Base-by-base conservation (phyloP, 352 stramenopile genomes). In the Phytophthora hybrid region DNA sequence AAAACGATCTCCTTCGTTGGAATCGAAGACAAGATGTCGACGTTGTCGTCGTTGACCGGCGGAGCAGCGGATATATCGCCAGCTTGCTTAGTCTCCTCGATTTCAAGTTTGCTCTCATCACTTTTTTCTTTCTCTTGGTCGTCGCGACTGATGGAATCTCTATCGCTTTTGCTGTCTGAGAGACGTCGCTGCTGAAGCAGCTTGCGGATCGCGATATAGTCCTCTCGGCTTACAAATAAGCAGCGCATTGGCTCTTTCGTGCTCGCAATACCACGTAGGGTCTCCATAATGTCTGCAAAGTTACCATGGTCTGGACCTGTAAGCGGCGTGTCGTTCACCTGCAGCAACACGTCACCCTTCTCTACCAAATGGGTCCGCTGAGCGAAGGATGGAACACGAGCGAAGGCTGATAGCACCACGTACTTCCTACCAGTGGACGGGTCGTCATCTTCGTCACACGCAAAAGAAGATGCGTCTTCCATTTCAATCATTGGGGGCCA, bases 401-500 rank as follows among this genome's bases (percentile, higher is more conserved):
- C 55, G 63, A 96, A 96, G 8, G 84, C 85, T 6, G 85, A 87
- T 3, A 96, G 55, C 6, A 92, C 82, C 11, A 93, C 85, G 51
- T 94, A 91, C 51, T 83, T 90, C 16, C 81, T 82, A 5, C 69
- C 81, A 53, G 89, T 85, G 1, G 78, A 80, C 5, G 55, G 59
- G 37, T 44, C 37, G 11, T 80, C 73, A 16, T 80, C 73, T 52
- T 93, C 87, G 61, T 92, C 84, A 34, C 90, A 73, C 3, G 69
- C 63, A 39, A 80, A 78, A 1, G 76, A 78, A 11, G 71, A 77
- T 8, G 70, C 83, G 18, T 79, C 80, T 64, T 96, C 89, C 52
- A 91, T 69, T 60, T 94, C 87, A 21, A 96, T 78, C 83, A 95
- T 92, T 23, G 89, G 89, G n/a, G 89, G 89, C 89, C 89, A 96